Evolutionary conservation across 2,329 filamentous ascomycete genomes (phyloP), one percentile per base, ranked within the genome.

Genomic region (Pseudogymnoascus pannorum): DNA sequence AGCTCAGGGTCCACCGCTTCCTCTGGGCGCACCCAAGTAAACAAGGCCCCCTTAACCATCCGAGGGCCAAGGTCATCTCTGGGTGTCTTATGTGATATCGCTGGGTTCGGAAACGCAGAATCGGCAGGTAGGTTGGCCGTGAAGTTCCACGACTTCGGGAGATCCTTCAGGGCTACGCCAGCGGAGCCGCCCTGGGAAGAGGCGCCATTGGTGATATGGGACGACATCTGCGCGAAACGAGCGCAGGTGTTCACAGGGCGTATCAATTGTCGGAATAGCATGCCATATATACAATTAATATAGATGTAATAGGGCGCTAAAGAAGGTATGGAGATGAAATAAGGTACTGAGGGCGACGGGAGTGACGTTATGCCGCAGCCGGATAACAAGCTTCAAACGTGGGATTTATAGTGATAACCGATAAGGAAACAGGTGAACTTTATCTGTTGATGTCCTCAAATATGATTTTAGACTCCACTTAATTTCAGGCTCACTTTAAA

Each of bases 11-110:
- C 82, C 65, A 86, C 79, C 24, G 86, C 82, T 18, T 80, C 75
- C 69, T 93, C 88, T 0, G 94, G 94, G 3, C 92, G 86, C 18
- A 99, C 92, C 80, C 87, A 99, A 7, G 92, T 96, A 75, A 90
- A 99, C 58, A 93, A 76, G 3, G 94, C 93, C 63, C 87, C 84
- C 71, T 87, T 91, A 40, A 99, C 94, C 73, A 91, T 81, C 57
- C 92, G 88, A 14, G 94, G 93, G 0, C 83, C 81, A 57, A 97
- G 87, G 35, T 87, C 77, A 61, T 88, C 82, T 68, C 93, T 86
- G 1, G 91, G 87, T 0, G 91, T 91, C 67, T 84, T 82, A 74
- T 97, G 91, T 0, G 93, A 97, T 63, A 82, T 81, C 64, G 86
- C 82, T 0, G 94, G 92, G 0, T 91, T 95, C 14, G 91, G 87